These are phyloP conservation scores for Calycina herbarum DNA, from an alignment of 2,329 filamentous ascomycete genomes.

Conservation along the genomic window DNA sequence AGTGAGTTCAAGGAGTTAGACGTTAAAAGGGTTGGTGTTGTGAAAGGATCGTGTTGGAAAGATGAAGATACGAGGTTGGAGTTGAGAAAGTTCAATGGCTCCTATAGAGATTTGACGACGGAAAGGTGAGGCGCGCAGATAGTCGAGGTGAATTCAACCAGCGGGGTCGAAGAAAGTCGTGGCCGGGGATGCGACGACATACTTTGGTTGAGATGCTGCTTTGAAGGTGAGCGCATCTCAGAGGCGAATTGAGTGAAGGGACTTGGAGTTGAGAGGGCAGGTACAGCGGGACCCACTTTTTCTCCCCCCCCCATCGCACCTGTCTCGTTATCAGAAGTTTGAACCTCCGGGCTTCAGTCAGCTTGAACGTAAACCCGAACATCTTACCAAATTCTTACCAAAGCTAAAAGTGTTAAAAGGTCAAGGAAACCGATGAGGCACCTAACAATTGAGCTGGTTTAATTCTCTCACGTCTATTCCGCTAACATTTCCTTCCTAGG, in stretches of 20 bases:
- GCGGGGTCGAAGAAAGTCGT: neutral
- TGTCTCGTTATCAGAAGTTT: neutral
- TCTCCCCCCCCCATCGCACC: neutral
- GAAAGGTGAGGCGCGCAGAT: constrained; percentile 3
- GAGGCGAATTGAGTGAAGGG: neutral
- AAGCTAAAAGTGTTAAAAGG: neutral
- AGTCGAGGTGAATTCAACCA: neutral
- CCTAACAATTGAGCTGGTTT: too few relatives aligned
- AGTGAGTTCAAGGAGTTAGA: neutral
- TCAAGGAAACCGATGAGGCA: too few relatives aligned
- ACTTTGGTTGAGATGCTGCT: neutral
- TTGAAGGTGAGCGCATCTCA: neutral
- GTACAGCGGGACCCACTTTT: neutral
- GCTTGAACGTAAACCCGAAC: neutral
- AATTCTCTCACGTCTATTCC: too few relatives aligned
- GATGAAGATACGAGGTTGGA: neutral
- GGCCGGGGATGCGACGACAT: neutral
- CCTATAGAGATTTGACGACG: neutral
- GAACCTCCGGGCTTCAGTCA: neutral
- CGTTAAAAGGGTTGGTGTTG: neutral
- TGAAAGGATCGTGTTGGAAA: constrained; percentile 1
- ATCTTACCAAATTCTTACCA: neutral
- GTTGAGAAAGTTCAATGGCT: constrained; percentile 4
- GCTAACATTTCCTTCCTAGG: too few relatives aligned
- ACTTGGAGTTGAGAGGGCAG: neutral